These are phyloP conservation scores for Trypethelium eluteriae DNA, from an alignment of 495 filamentous ascomycete genomes.

Conservation along the genomic window DNA sequence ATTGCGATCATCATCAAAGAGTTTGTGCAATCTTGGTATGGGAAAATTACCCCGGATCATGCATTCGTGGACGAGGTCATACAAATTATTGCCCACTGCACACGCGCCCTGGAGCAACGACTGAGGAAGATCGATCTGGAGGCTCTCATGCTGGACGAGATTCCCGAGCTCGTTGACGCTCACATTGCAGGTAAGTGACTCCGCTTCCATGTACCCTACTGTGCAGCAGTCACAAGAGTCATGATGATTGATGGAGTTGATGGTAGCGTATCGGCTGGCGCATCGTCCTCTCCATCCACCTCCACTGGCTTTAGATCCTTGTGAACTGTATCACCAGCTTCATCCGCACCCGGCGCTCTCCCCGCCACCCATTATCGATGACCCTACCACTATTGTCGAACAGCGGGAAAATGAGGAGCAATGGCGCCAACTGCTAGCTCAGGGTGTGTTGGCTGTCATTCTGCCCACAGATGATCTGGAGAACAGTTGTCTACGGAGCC, in stretches of 20 bases:
- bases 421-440: constrained; percentile 74
- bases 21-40: constrained; percentile 87
- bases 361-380: constrained; percentile 55
- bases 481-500: constrained; percentile 69
- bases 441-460: constrained; percentile 68
- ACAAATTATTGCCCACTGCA: constrained; percentile 82
- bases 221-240: neutral
- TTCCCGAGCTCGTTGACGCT: constrained; percentile 70
- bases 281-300: constrained; percentile 47
- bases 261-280: constrained; percentile 36
- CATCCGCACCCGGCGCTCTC: constrained; percentile 72
- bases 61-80: constrained; percentile 78
- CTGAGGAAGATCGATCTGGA: constrained; percentile 74
- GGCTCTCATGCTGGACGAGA: constrained; percentile 76
- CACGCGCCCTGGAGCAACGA: constrained; percentile 75
- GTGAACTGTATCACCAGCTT: constrained; percentile 67
- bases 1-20: constrained; percentile 82
- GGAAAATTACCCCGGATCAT: constrained; percentile 82
- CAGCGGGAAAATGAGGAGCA: constrained; percentile 69
- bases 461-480: constrained; percentile 88
- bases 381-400: constrained; percentile 44
- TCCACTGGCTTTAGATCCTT: constrained; percentile 50
- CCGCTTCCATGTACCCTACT: constrained; percentile 7
- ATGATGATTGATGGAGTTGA: neutral
- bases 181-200: constrained; percentile 66